Percentiles rank a stretch among this genome's conserved stretches.
Evolutionary conservation across 805 yeast species (phyloP).

Genomic region (Starmerella riodocensis): DNA sequence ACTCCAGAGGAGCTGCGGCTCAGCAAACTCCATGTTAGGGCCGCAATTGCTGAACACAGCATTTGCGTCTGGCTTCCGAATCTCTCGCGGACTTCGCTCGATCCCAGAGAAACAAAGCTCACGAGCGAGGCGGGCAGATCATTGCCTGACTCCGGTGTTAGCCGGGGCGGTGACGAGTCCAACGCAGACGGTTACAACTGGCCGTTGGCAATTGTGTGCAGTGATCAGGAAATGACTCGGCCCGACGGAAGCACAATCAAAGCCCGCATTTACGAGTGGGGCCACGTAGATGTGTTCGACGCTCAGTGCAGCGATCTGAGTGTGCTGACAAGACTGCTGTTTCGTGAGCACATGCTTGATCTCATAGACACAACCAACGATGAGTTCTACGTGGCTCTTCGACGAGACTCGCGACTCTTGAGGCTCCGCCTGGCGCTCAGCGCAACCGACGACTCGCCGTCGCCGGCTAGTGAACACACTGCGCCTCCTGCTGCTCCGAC

Average conservation of each 20-base stretch:
- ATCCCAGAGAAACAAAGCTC: not conserved
- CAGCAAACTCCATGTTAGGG: constrained; percentile 62
- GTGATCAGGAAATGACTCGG: constrained; percentile 46
- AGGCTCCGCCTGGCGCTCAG: constrained; percentile 16
- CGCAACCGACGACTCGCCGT: not conserved
- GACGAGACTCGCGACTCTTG: constrained; percentile 28
- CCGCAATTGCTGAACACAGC: constrained; percentile 70
- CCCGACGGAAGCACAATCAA: constrained; percentile 51
- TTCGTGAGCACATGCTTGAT: constrained; percentile 76
- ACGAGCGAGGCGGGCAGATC: not conserved
- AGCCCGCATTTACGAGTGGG: constrained; percentile 88
- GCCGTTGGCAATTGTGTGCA: constrained; percentile 60
- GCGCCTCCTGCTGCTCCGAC: no score
- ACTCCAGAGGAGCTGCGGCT: constrained; percentile 54
- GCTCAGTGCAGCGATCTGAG: constrained; percentile 77
- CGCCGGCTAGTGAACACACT: no score
- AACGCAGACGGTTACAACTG: no score
- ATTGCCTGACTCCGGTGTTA: no score
- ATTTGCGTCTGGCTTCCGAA: constrained; percentile 49
- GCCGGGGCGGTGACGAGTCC: no score
- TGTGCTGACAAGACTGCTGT: constrained; percentile 60
- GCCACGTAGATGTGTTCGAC: constrained; percentile 75
- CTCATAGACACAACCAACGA: constrained; percentile 69
- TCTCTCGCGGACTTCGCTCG: not conserved
- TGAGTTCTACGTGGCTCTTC: constrained; percentile 65